These are phyloP conservation scores for Erythrophleum ivorense DNA, from an alignment of 331 rosid species.

Conservation along the genomic window DNA sequence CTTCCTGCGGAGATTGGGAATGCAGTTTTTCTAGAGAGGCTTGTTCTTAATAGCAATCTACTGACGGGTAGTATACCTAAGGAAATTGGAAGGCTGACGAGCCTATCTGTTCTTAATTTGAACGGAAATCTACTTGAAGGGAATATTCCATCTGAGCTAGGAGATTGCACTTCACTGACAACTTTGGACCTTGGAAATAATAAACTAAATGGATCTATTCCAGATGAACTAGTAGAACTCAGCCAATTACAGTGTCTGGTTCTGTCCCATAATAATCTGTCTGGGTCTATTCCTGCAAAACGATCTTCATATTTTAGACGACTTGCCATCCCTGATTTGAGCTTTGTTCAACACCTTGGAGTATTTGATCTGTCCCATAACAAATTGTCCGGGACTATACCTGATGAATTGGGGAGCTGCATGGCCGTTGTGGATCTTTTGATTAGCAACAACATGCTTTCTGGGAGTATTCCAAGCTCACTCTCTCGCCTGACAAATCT, in stretches of 20 bases:
- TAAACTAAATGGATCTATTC: slow-evolving; percentile 69
- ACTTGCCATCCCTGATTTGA: slow-evolving; percentile 71
- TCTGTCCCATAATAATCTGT: slow-evolving; percentile 81
- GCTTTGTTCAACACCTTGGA: slow-evolving; percentile 94
- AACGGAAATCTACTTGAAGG: slow-evolving; percentile 85
- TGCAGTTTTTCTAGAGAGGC: slow-evolving; percentile 66
- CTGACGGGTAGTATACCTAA: slow-evolving; percentile 74
- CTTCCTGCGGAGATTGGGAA: slow-evolving; percentile 72
- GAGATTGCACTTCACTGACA: slow-evolving; percentile 69
- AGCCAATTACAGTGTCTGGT: slow-evolving; percentile 81
- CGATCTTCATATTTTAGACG: slow-evolving; percentile 73
- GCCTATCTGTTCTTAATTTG: slow-evolving; percentile 75
- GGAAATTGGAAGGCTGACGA: slow-evolving; percentile 71
- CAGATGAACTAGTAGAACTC: slow-evolving; percentile 62
- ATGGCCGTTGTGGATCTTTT: slow-evolving; percentile 73
- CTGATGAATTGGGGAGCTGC: slow-evolving; percentile 78
- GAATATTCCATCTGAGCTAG: slow-evolving; percentile 67
- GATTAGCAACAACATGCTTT: slow-evolving; percentile 73
- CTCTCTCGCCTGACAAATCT: slow-evolving; percentile 71
- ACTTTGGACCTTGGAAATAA: slow-evolving; percentile 92
- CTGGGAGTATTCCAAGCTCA: slow-evolving; percentile 75
- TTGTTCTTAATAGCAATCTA: slow-evolving; percentile 76
- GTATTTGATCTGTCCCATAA: slow-evolving; percentile 85
- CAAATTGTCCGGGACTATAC: slow-evolving; percentile 82
- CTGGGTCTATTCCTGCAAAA: slow-evolving; percentile 81